These are phyloP conservation scores for Fusarium xylarioides DNA, from an alignment of 2,329 filamentous ascomycete genomes.

Conservation along the genomic window DNA sequence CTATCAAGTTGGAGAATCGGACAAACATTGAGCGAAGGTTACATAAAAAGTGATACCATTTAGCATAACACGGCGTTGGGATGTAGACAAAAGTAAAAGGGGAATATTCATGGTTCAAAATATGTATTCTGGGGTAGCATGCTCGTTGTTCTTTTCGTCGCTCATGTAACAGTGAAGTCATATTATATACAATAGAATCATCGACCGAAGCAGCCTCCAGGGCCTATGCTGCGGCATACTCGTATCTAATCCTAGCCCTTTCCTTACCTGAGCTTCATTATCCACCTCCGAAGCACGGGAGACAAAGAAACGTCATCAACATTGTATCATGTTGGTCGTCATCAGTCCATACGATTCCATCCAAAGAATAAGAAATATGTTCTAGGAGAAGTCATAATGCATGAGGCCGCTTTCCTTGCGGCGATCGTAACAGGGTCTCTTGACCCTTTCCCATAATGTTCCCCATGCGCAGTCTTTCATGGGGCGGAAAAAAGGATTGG, in stretches of 20 bases:
- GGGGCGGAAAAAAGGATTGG: background rate
- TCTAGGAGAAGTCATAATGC: constrained; percentile 27
- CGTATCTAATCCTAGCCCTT: background rate
- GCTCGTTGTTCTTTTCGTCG: background rate
- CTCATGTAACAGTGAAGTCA: constrained; percentile 11
- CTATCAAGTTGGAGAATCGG: constrained; percentile 75
- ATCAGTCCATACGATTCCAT: constrained; percentile 13
- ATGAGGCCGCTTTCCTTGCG: constrained; percentile 20
- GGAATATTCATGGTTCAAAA: background rate
- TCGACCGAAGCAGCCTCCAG: constrained; percentile 25
- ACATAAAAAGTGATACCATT: constrained; percentile 22
- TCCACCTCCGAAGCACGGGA: constrained; percentile 1
- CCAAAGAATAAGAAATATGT: constrained; percentile 6
- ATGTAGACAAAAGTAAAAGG: constrained; percentile 15
- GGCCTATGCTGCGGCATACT: constrained; percentile 16
- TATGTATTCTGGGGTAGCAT: background rate
- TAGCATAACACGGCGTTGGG: constrained; percentile 23
- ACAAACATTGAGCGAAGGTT: constrained; percentile 40
- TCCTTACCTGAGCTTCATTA: background rate
- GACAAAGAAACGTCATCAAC: constrained; percentile 21
- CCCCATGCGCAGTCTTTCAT: background rate
- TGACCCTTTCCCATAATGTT: background rate
- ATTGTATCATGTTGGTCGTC: constrained; percentile 28
- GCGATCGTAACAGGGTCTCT: constrained; percentile 7
- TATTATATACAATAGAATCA: constrained; percentile 29